phyloP scores from a whole-genome alignment of 2,329 filamentous ascomycete genomes.

The Phaeophleospora eucalypticola region DNA sequence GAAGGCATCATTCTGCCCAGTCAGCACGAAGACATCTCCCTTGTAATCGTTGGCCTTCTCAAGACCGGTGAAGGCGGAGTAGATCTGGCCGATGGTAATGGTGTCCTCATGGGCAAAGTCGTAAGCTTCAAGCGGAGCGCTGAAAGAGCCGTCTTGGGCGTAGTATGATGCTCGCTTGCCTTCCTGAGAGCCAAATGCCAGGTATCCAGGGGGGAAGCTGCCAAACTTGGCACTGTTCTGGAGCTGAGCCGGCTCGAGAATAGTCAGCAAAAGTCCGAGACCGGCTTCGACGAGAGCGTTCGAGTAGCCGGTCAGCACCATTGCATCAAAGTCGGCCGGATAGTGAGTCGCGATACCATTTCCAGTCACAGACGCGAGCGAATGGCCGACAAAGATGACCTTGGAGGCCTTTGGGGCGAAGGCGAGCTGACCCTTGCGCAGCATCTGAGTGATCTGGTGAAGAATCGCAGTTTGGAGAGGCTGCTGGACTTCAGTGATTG shows the following conservation, averaged over 20 bases:
- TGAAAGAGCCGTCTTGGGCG: slow-evolving; percentile 13
- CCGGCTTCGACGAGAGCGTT: slow-evolving; percentile 14
- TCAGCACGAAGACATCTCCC: slow-evolving; percentile 16
- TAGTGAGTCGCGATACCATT: slow-evolving; percentile 18
- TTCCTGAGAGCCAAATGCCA: slow-evolving; percentile 14
- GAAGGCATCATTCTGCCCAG: slow-evolving; percentile 19
- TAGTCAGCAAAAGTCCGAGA: slow-evolving; percentile 11
- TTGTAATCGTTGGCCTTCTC: slow-evolving; percentile 10
- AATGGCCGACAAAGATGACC: slow-evolving; percentile 19
- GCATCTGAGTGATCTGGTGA: slow-evolving; percentile 13
- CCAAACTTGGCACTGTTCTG: slow-evolving; percentile 16
- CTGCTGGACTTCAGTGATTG: slow-evolving; percentile 16
- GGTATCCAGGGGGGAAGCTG: slow-evolving; percentile 15
- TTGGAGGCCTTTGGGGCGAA: slow-evolving; percentile 9
- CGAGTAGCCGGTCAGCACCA: slow-evolving; percentile 18
- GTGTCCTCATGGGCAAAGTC: slow-evolving; percentile 20
- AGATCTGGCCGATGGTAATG: slow-evolving; percentile 18
- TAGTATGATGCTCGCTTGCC: slow-evolving; percentile 18
- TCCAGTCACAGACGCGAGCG: slow-evolving; percentile 13
- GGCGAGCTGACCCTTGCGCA: slow-evolving; percentile 12
- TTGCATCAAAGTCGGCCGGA: slow-evolving; percentile 18
- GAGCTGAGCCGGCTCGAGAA: slow-evolving; percentile 14
- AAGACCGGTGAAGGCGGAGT: slow-evolving; percentile 15
- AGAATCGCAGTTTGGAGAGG: slow-evolving; percentile 17
- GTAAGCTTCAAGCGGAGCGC: slow-evolving; percentile 13